Conservation (phyloP, 352 stramenopile genomes). For the Globisporangium recalcitrans region DNA sequence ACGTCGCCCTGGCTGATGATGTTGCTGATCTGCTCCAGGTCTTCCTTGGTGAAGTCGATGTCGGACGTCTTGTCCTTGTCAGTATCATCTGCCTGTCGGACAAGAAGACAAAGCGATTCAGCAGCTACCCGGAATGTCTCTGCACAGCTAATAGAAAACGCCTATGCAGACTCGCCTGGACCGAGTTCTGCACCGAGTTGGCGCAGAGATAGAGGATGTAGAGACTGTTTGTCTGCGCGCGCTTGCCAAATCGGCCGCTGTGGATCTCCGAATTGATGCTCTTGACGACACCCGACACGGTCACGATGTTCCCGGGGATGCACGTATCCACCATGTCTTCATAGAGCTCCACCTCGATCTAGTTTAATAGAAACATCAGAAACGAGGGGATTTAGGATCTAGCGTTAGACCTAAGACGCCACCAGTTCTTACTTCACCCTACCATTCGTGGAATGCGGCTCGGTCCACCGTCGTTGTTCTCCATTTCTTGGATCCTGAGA, state of each 20-base stretch:
- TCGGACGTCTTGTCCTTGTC: constrained; percentile 51
- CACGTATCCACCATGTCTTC: constrained; percentile 94
- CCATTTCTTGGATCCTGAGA: constrained; percentile 85
- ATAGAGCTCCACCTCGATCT: constrained; percentile 85
- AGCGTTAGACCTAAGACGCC: not conserved
- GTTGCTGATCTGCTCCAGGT: constrained; percentile 88
- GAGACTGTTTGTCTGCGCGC: constrained; percentile 87
- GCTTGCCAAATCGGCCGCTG: constrained; percentile 84
- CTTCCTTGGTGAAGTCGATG: constrained; percentile 85
- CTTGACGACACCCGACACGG: constrained; percentile 92
- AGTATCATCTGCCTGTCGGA: constrained; percentile 19
- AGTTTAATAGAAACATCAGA: not conserved
- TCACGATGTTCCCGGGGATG: constrained; percentile 93
- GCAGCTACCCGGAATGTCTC: not conserved
- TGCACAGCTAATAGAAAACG: not conserved
- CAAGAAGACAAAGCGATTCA: not conserved
- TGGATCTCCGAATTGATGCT: constrained; percentile 93
- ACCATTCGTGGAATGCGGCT: constrained; percentile 87
- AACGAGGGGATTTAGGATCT: not conserved
- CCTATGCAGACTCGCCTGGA: constrained; percentile 29
- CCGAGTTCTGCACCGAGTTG: constrained; percentile 84
- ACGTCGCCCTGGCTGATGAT: constrained; percentile 86
- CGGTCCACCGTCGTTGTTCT: constrained; percentile 82
- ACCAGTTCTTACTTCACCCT: no score
- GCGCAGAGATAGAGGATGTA: constrained; percentile 94